Evolutionary conservation across 495 filamentous ascomycete genomes (phyloP).

Genomic region (Aspergillus avenaceus): DNA sequence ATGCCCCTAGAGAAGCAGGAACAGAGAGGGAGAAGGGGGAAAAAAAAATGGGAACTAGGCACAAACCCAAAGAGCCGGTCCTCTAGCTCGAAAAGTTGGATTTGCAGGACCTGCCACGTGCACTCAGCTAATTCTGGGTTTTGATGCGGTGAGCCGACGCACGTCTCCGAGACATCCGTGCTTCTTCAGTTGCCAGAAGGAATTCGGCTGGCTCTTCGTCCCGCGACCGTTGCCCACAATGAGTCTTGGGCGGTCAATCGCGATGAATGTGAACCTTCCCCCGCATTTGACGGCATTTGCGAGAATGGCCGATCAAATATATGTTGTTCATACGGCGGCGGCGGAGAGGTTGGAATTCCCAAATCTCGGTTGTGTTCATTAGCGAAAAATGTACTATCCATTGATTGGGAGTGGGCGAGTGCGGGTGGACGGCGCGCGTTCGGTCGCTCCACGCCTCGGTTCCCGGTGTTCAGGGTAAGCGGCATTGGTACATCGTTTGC

Average conservation of each 20-base stretch:
- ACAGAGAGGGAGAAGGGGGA: no score
- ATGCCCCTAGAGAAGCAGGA: no score
- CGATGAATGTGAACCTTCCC: neutral
- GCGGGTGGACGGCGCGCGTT: neutral
- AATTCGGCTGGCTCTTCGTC: neutral
- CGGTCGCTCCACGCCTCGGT: neutral
- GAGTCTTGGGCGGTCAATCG: neutral
- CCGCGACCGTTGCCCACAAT: neutral
- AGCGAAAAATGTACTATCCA: neutral
- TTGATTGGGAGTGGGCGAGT: neutral
- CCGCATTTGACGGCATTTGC: neutral
- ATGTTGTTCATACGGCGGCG: constrained; percentile 18
- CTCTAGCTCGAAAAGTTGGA: neutral
- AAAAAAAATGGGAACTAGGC: neutral
- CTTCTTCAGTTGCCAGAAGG: neutral
- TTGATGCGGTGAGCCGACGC: neutral
- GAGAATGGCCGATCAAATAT: constrained; percentile 13
- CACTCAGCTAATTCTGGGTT: neutral
- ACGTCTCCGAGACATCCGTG: neutral
- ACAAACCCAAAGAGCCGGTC: neutral
- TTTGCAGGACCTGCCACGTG: neutral
- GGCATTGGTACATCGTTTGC: neutral
- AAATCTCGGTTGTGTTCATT: neutral
- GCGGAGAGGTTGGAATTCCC: constrained; percentile 5
- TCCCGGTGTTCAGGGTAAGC: neutral